These are phyloP conservation scores for Psilocybe subaeruginosa DNA, from an alignment of 768 basidiomycete genomes.

Conservation along the genomic window DNA sequence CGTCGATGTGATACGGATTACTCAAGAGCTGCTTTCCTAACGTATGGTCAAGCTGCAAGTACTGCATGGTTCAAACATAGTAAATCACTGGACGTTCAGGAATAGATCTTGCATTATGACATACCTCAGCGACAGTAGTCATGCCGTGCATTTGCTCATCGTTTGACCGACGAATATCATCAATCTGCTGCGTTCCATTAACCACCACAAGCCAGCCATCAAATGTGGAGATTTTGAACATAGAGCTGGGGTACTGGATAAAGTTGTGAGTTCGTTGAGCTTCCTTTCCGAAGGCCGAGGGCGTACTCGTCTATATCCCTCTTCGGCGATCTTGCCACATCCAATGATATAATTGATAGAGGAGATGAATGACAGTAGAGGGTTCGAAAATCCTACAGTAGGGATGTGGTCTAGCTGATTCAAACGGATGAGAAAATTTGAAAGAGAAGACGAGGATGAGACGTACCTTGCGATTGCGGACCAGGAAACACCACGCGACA, in stretches of 20 bases:
- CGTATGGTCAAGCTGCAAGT: conserved; percentile 35
- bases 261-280: no score
- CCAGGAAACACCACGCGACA: not conserved
- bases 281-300: no score
- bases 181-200: conserved; percentile 39
- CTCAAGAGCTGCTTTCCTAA: conserved; percentile 26
- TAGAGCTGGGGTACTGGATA: conserved; percentile 22
- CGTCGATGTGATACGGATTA: conserved; percentile 32
- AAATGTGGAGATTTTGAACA: conserved; percentile 47
- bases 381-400: conserved; percentile 36
- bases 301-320: conserved; percentile 35
- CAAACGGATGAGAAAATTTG: not conserved
- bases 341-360: conserved; percentile 29
- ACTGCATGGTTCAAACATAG: conserved; percentile 14
- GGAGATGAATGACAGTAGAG: conserved; percentile 33
- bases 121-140: conserved; percentile 32
- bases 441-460: not conserved
- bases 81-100: no score
- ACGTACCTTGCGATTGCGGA: not conserved
- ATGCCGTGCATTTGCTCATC: conserved; percentile 47
- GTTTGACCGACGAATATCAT: conserved; percentile 47
- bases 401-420: conserved; percentile 31
- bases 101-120: conserved; percentile 6
- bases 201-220: conserved; percentile 50
- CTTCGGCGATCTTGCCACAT: conserved; percentile 27